Percentiles rank a stretch among this genome's conserved stretches.
Evolutionary conservation across 345 rosid species (phyloP).

Genomic region (Sisymbrium irio): DNA sequence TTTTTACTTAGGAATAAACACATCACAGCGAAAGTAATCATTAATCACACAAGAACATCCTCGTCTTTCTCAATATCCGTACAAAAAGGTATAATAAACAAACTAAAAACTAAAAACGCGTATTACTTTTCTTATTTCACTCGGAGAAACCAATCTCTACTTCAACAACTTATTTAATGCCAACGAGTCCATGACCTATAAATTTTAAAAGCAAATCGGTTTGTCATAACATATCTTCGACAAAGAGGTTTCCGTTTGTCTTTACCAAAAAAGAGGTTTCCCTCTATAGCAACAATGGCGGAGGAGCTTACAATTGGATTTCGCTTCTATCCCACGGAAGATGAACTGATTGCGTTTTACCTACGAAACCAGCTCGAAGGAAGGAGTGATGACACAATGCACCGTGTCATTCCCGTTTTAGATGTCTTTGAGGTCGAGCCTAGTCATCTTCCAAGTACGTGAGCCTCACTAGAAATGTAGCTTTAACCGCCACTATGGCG

Average conservation of each 20-base stretch:
- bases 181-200: background rate
- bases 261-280: no score
- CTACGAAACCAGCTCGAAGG: conserved; percentile 69
- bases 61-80: conserved; percentile 12
- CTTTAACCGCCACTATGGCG: background rate
- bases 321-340: conserved; percentile 95
- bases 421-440: conserved; percentile 66
- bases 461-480: background rate
- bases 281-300: conserved; percentile 26
- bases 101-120: conserved; percentile 8
- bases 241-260: background rate
- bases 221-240: background rate
- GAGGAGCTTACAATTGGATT: conserved; percentile 48
- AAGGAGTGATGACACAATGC: conserved; percentile 40
- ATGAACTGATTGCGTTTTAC: conserved; percentile 80
- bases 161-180: conserved; percentile 29
- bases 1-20: conserved; percentile 4
- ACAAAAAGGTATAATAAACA: background rate
- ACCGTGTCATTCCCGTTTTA: conserved; percentile 60
- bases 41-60: background rate
- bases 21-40: conserved; percentile 2
- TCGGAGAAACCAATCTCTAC: conserved; percentile 43
- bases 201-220: background rate
- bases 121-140: conserved; percentile 52
- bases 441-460: conserved; percentile 67